Evolutionary conservation across 1,284 basidiomycete genomes (phyloP).

Genomic region (Ceratobasidium papillatum): DNA sequence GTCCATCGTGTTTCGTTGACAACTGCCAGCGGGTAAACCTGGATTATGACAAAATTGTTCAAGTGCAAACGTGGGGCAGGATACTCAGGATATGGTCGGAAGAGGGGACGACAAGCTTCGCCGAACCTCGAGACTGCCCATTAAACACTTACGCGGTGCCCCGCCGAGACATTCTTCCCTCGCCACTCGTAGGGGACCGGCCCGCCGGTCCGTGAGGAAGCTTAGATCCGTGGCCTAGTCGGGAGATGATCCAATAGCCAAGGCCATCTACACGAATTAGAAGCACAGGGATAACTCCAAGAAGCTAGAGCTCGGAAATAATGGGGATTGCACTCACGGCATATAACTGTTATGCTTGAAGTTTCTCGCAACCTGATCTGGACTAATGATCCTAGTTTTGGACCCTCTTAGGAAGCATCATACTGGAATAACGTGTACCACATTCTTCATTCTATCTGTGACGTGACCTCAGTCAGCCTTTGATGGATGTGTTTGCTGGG

Average conservation of each 20-base stretch:
- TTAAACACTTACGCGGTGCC: slow-evolving; percentile 12
- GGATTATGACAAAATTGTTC: slow-evolving; percentile 6
- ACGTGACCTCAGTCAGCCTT: not conserved
- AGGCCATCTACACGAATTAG: slow-evolving; percentile 1
- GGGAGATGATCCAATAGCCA: not conserved
- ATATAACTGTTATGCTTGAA: not conserved
- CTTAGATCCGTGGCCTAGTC: not conserved
- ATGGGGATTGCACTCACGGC: not conserved
- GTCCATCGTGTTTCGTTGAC: slow-evolving; percentile 7
- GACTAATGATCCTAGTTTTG: not conserved
- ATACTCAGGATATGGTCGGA: slow-evolving; percentile 4
- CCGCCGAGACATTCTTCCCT: slow-evolving; percentile 3
- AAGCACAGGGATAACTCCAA: slow-evolving; percentile 12
- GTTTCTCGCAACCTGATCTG: not conserved
- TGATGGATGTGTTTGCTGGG: not conserved
- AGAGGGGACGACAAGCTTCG: slow-evolving; percentile 14
- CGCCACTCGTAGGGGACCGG: not conserved
- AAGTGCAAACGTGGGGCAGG: slow-evolving; percentile 7
- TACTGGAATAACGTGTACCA: not conserved
- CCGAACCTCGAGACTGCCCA: slow-evolving; percentile 12
- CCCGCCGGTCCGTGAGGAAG: slow-evolving; percentile 27
- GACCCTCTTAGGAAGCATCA: not conserved
- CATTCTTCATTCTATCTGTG: not conserved
- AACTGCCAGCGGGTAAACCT: not conserved
- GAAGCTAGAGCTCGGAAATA: not conserved